phyloP scores from a whole-genome alignment of 257 asterid genomes.

The Linderniella brevidens region DNA sequence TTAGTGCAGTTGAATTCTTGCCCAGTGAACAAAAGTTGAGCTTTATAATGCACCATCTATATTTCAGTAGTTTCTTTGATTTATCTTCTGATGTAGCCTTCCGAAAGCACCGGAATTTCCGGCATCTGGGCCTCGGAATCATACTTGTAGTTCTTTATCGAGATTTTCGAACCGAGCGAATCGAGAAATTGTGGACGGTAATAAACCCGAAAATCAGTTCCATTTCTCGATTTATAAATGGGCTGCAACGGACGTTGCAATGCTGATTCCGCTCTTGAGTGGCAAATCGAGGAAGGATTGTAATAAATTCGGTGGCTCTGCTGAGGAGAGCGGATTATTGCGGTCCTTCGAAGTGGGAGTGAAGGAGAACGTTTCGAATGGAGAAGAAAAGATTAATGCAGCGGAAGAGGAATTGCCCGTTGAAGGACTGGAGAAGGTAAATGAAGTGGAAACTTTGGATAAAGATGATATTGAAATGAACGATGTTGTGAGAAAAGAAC shows the following conservation, averaged over 20 bases:
- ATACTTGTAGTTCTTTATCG: slow-evolving; percentile 24
- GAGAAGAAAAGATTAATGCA: no score
- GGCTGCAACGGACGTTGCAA: slow-evolving; percentile 60
- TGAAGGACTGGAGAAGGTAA: no score
- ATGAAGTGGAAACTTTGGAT: no score
- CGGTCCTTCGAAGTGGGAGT: neutral
- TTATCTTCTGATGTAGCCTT: neutral
- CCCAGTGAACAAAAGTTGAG: no score
- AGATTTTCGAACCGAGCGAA: slow-evolving; percentile 26
- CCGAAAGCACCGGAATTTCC: slow-evolving; percentile 28
- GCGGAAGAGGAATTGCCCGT: no score
- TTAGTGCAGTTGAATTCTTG: no score
- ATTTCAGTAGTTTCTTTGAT: neutral
- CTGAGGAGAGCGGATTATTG: neutral
- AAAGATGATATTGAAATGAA: no score
- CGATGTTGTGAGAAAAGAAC: no score
- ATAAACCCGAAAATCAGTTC: slow-evolving; percentile 24
- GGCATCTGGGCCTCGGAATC: slow-evolving; percentile 20
- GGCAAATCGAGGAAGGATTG: slow-evolving; percentile 9
- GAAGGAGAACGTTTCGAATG: no score
- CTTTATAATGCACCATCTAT: no score
- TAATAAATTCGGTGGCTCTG: slow-evolving; percentile 13
- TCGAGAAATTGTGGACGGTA: slow-evolving; percentile 14
- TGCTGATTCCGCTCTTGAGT: slow-evolving; percentile 28
- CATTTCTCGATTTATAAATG: slow-evolving; percentile 92